phyloP scores from a whole-genome alignment of 176 grass and related monocot genomes.

The Olyra latifolia region DNA sequence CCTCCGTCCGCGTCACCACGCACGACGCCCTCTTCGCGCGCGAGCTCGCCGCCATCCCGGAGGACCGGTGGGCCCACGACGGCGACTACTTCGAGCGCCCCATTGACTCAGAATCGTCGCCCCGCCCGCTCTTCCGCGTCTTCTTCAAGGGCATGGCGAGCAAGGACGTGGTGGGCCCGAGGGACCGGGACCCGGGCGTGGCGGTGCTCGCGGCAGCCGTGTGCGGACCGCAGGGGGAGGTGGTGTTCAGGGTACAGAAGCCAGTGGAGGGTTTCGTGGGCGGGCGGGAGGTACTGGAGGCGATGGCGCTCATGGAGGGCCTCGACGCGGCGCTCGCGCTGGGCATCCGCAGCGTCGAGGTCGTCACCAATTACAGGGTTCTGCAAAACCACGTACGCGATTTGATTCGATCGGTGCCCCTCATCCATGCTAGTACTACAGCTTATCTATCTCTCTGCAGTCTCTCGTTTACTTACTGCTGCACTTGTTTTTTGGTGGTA shows the following conservation, averaged over 20 bases:
- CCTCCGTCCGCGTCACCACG: constrained; percentile 40
- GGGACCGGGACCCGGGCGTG: constrained; percentile 40
- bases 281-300: constrained; percentile 46
- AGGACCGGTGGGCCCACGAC: constrained; percentile 58
- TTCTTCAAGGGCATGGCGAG: constrained; percentile 67
- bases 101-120: background rate
- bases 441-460: too few species aligned
- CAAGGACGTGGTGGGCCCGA: constrained; percentile 19
- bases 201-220: constrained; percentile 57
- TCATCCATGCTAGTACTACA: too few species aligned
- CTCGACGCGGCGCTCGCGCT: constrained; percentile 51
- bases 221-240: constrained; percentile 46
- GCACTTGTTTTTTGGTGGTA: too few species aligned
- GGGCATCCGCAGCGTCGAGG: constrained; percentile 44
- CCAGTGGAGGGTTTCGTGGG: constrained; percentile 34
- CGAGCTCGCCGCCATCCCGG: constrained; percentile 50
- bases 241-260: constrained; percentile 66
- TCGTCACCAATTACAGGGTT: constrained; percentile 47
- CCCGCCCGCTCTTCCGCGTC: constrained; percentile 41
- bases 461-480: too few species aligned
- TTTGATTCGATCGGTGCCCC: background rate
- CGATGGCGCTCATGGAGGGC: constrained; percentile 62
- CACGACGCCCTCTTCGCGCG: constrained; percentile 61
- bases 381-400: constrained; percentile 64
- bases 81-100: constrained; percentile 65